phyloP scores from a whole-genome alignment of 1,139 yeast genomes.

The Protomyces macrosporus region DNA sequence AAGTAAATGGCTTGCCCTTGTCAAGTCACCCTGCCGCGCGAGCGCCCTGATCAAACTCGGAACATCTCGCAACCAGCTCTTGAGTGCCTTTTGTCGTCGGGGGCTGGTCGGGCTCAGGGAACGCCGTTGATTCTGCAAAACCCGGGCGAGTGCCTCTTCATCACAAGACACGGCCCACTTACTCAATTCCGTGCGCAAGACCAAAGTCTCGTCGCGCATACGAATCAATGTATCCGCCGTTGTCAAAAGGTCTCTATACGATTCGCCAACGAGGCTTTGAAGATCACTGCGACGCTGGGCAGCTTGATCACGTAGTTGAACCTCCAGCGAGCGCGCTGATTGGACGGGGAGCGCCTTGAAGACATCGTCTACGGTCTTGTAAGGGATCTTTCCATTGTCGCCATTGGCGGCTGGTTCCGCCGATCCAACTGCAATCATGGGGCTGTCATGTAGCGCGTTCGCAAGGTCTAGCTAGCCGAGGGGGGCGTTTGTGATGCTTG shows the following conservation, averaged over 20 bases:
- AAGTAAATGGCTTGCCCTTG: constrained; percentile 1
- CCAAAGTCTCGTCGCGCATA: constrained; percentile 11
- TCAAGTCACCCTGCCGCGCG: constrained; percentile 1
- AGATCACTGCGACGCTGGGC: constrained; percentile 8
- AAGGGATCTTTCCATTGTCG: background rate
- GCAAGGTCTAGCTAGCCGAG: too few species aligned
- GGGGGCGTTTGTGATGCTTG: too few species aligned
- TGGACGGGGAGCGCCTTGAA: background rate
- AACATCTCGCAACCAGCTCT: background rate
- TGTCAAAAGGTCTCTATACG: constrained; percentile 15
- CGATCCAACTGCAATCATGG: too few species aligned
- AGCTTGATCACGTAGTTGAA: constrained; percentile 9
- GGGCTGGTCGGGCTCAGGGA: background rate
- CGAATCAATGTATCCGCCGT: constrained; percentile 20
- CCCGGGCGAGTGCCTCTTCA: background rate
- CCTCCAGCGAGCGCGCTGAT: constrained; percentile 7
- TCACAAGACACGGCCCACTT: background rate
- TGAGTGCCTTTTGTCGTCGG: background rate
- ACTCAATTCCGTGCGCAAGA: background rate
- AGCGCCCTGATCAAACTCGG: background rate
- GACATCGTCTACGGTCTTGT: background rate
- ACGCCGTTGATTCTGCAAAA: background rate
- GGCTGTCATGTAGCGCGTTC: too few species aligned
- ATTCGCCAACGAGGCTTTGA: constrained; percentile 16
- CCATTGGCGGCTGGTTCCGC: too few species aligned